Evolutionary conservation across 768 basidiomycete genomes (phyloP).

Genomic region (Lentinus tigrinus): DNA sequence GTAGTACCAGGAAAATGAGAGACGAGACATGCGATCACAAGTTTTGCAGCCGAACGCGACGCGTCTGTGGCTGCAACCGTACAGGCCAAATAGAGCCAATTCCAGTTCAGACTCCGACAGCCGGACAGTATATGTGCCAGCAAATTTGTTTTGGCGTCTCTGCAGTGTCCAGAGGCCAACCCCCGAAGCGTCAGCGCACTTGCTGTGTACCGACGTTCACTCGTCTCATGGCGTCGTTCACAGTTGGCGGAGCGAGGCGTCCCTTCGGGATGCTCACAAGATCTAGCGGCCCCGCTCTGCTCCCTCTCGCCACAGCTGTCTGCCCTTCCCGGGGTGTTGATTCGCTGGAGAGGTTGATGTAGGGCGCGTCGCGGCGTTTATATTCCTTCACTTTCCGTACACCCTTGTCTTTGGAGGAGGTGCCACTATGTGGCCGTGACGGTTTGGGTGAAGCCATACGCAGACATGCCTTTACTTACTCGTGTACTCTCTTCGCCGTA

Average conservation of each 20-base stretch:
- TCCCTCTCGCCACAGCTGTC: conserved; percentile 42
- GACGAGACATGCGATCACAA: too few relatives aligned
- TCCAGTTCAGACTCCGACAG: conserved; percentile 18
- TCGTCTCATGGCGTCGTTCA: conserved; percentile 64
- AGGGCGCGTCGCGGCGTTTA: conserved; percentile 57
- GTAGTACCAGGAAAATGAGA: too few relatives aligned
- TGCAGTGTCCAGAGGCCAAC: conserved; percentile 73
- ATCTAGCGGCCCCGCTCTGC: conserved; percentile 38
- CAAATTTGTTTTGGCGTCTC: conserved; percentile 22
- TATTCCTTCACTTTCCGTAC: conserved; percentile 83
- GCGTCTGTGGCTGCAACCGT: conserved; percentile 31
- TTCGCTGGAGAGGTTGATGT: conserved; percentile 49
- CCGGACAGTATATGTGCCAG: conserved; percentile 26
- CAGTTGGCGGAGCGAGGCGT: conserved; percentile 79
- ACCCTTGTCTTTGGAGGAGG: conserved; percentile 34
- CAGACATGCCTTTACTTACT: conserved; percentile 44
- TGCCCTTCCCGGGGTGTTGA: conserved; percentile 53
- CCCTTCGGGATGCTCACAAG: conserved; percentile 51
- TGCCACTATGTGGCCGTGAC: conserved; percentile 81
- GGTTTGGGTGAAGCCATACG: conserved; percentile 83
- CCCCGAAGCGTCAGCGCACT: conserved; percentile 57
- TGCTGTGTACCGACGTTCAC: conserved; percentile 42
- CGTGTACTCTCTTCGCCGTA: background rate
- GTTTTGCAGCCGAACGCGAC: too few relatives aligned
- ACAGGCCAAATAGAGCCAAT: conserved; percentile 15